Evolutionary conservation across 306 rosid species (phyloP), one percentile per base, ranked within the genome.

Genomic region (Quercus robur): DNA sequence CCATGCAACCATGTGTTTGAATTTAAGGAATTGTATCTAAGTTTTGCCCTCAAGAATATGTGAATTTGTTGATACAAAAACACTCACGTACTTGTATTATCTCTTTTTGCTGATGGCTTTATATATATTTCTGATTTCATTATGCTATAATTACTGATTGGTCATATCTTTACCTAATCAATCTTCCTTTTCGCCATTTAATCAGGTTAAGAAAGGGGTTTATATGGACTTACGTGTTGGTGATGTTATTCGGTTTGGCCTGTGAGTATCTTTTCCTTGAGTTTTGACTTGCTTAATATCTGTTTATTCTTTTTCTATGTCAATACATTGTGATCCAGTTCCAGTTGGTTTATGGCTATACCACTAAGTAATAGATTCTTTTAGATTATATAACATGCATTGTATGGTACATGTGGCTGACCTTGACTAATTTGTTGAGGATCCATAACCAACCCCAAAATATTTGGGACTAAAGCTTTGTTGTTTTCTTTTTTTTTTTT

Each of bases 191-290:
- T 79, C 70, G 12, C 70, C 56, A 70, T 86, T 82, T 78, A 41
- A 64, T 68, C 87, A 95, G 99, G 95, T 91, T 86, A 86, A 86
- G 83, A 86, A 89, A 77, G 89, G 82, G 81, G 75, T 82, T 69
- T 95, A 93, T 23, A 77, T 89, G 73, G 97, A 93, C 80, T 87
- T 94, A 83, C 87, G 69, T 71, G 97, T 95, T 78, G 99, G 99
- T 82, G 99, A 93, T 86, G 99, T 91, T 88, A 85, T 95, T 85
- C 94, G 94, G 63, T 95, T 95, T 85, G 99, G 99, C 81, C 87
- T 85, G 98, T 95, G 83, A 54, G 96, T 88, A 75, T 83, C 75
- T 80, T 73, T 56, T 73, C 76, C 55, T 78, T 56, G 30, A 56
- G 26, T 68, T 68, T 67, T 79, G 59, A 56, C 46, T 8, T 44